Evolutionary conservation across 1,284 basidiomycete genomes (phyloP).

Genomic region (Mycocalia duriaeana): DNA sequence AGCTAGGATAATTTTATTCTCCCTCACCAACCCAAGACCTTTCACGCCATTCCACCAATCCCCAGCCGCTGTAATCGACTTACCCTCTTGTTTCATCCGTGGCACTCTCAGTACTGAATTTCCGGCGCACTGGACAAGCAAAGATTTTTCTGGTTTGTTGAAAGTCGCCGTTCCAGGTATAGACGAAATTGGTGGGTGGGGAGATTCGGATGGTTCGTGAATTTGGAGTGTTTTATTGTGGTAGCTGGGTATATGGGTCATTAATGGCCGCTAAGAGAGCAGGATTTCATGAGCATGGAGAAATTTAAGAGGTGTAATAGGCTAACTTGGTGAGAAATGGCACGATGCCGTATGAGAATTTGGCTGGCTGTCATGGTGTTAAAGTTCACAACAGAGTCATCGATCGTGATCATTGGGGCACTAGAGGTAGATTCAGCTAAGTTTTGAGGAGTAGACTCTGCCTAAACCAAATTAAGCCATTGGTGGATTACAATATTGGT

Average conservation of each 20-base stretch:
- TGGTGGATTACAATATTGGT: neutral
- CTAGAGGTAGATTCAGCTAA: constrained; percentile 33
- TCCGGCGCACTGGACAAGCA: constrained; percentile 48
- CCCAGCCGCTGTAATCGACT: constrained; percentile 41
- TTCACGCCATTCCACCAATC: constrained; percentile 61
- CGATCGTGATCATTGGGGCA: constrained; percentile 60
- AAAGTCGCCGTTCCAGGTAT: constrained; percentile 39
- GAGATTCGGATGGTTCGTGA: constrained; percentile 23
- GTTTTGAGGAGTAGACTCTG: constrained; percentile 34
- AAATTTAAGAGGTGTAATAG: constrained; percentile 2
- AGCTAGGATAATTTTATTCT: no score
- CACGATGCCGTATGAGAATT: constrained; percentile 61
- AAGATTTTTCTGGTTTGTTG: constrained; percentile 27
- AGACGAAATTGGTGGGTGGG: constrained; percentile 16
- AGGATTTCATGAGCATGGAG: constrained; percentile 8
- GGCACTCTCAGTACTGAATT: constrained; percentile 45
- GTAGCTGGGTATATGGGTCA: constrained; percentile 33
- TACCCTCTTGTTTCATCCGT: constrained; percentile 55
- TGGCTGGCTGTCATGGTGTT: constrained; percentile 45
- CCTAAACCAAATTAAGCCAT: constrained; percentile 28
- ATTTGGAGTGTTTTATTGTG: constrained; percentile 40
- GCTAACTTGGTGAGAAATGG: constrained; percentile 67
- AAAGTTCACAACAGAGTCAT: constrained; percentile 58
- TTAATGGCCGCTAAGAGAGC: constrained; percentile 39
- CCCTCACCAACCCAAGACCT: constrained; percentile 2